Base-by-base conservation (phyloP, 768 basidiomycete species). In the Macrocybe gigantea region DNA sequence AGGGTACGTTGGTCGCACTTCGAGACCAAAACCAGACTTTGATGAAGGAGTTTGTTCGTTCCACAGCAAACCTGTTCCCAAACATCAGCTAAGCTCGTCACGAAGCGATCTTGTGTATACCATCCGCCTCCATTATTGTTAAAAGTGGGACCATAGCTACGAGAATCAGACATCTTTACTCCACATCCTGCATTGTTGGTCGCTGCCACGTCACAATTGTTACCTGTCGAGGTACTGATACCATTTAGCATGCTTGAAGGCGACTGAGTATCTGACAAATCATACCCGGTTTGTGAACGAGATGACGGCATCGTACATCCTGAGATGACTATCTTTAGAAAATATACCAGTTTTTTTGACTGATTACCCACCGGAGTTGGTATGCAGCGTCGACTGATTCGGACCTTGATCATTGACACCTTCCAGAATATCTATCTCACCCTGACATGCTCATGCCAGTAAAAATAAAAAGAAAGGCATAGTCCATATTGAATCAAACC, bases 1-100 rank as follows among this genome's bases (percentile, higher is more conserved):
- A 53, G 1, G 81, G 82, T 22, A 78, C 66, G 33, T 55, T 56
- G 10, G 59, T 55, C 29, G 57, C 70, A 41, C 62, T 65, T 38
- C 82, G 71, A 1, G 80, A 69, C 82, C 83, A 88, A 66, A 85
- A 88, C 78, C 80, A 88, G 41, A 86, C 69, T 51, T 81, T 83
- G 58, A 88, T 79, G 58, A 71, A 78, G 4, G 58, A 56, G 15
- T 62, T 52, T 0, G 82, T 82, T 33, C 83, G 73, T 58, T 85
- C 81, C 56, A 84, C 67, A 0, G 82, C 84, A 60, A 72, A 83
- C 77, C 78, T 83, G 14, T 52, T 14, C 5, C 34, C 34, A 37
- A 7, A 31, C 29, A 30, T 45, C 12, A 33, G 32, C 5, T 8
- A 12, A 30, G 11, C 13, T 35, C 3, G 9, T 29, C 11, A 29